Conservation (phyloP, 1,284 basidiomycete genomes). For the Coniophora puteana region DNA sequence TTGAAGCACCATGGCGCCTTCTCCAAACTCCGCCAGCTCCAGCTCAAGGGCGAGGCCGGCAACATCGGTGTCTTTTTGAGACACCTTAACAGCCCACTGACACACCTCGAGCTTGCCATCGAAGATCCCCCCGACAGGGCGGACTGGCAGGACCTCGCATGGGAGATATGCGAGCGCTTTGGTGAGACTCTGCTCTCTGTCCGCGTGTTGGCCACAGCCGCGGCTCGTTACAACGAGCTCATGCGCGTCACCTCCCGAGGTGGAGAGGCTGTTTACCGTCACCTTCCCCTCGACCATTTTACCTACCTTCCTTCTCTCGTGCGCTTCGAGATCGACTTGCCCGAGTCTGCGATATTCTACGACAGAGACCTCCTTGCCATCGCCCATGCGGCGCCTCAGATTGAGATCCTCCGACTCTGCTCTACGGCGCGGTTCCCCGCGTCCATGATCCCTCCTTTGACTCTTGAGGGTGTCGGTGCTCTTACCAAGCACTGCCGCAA, state of each 20-base stretch:
- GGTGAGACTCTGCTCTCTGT: constrained; percentile 54
- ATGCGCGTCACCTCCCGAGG: constrained; percentile 61
- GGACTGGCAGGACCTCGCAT: constrained; percentile 69
- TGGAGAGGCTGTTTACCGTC: constrained; percentile 49
- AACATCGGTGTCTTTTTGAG: constrained; percentile 68
- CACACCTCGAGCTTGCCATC: constrained; percentile 64
- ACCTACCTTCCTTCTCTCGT: constrained; percentile 47
- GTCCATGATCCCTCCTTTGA: constrained; percentile 43
- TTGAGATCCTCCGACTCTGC: constrained; percentile 64
- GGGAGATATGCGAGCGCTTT: constrained; percentile 58
- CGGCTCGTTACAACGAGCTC: constrained; percentile 63
- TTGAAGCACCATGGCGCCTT: constrained; percentile 51
- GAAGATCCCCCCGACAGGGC: constrained; percentile 70
- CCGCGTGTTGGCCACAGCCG: constrained; percentile 54
- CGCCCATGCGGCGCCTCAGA: constrained; percentile 56
- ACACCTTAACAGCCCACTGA: constrained; percentile 57
- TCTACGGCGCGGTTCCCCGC: constrained; percentile 61
- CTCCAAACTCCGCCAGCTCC: constrained; percentile 51
- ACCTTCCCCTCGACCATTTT: constrained; percentile 59
- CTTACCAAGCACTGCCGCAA: constrained; percentile 55
- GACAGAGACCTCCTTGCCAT: constrained; percentile 54
- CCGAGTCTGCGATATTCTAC: constrained; percentile 64
- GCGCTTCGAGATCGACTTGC: constrained; percentile 69
- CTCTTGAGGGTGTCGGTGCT: constrained; percentile 54
- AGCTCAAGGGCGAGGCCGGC: constrained; percentile 62